phyloP scores from a whole-genome alignment of 148 eudicot species.

The Heliamphora exappendiculata region DNA sequence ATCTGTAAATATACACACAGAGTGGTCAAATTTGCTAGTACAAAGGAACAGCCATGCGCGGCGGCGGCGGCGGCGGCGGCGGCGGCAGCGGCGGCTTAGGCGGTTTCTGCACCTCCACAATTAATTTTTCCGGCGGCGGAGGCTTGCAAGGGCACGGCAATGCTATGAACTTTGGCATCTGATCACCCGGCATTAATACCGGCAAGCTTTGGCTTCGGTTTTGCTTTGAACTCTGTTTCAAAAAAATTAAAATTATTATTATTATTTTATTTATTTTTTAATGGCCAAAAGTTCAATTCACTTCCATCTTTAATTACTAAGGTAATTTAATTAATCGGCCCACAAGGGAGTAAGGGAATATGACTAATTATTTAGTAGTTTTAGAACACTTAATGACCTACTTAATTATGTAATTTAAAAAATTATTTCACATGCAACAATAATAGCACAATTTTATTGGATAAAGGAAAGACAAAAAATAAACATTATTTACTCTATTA shows the following conservation, averaged over 20 bases:
- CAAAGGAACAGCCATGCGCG: conserved; percentile 41
- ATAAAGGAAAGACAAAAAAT: too few species aligned
- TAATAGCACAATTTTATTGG: too few species aligned
- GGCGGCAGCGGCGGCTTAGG: conserved; percentile 56
- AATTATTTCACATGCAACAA: too few species aligned
- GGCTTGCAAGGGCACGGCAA: conserved; percentile 70
- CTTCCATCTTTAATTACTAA: too few species aligned
- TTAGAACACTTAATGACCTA: too few species aligned
- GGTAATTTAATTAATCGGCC: too few species aligned
- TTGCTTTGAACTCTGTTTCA: conserved; percentile 19
- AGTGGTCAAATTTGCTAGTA: conserved; percentile 10
- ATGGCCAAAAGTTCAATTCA: too few species aligned
- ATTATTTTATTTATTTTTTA: too few species aligned
- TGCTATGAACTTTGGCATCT: conserved; percentile 57
- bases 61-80: conserved; percentile 48
- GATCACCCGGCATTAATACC: conserved; percentile 71
- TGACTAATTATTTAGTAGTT: too few species aligned
- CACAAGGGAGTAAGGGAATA: too few species aligned
- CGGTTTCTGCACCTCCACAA: conserved; percentile 18
- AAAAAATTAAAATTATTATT: neutral
- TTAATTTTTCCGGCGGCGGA: conserved; percentile 20
- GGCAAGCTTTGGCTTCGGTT: conserved; percentile 31
- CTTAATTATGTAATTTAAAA: too few species aligned
- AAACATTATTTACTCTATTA: too few species aligned
- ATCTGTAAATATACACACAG: neutral